Evolutionary conservation across 1,284 basidiomycete genomes (phyloP), one percentile per base, ranked within the genome.

Genomic region (Trametes polyzona): DNA sequence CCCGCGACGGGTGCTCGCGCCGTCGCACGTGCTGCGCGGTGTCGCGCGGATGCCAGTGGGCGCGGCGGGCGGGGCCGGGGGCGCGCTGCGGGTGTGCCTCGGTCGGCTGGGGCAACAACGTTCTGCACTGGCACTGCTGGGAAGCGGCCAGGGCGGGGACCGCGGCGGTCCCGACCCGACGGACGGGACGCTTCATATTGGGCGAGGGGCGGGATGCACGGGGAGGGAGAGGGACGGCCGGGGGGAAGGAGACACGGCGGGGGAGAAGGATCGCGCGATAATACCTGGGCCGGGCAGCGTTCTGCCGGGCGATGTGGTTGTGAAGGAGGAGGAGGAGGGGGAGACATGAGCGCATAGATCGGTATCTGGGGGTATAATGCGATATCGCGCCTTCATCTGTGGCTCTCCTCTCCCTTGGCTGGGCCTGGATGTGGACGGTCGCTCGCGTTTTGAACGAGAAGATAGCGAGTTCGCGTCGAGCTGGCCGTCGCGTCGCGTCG

Each of bases 21-120:
- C 75, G 4, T 65, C 70, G 26, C 76, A 77, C 51, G 55, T 77
- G 42, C 55, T 73, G 37, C 69, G 73, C 17, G 76, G 77, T 10
- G 59, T 77, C 50, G 27, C 55, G 35, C 58, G 52, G 36, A 3
- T 23, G 27, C 27, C 48, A 14, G 12, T 23, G 30, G n/a, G 30
- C 37, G 29, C 37, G 11, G 29, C 58, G 41, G 61, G 64, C 52
- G 16, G 56, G 37, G 17, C 62, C 48, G 54, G 67, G 62, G 59
- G 61, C 3, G 59, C 64, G 14, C 51, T 66, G 14, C 52, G 74
- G 44, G 59, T 76, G 57, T 53, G 69, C 23, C 43, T 76, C 23
- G 69, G 73, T 19, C 65, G 68, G 21, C 59, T 67, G 51, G 66
- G 64, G 35, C 42, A 56, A n/a, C n/a, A n/a, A 46, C 54, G 41